These are phyloP conservation scores for Exophiala viscosa DNA, from an alignment of 2,329 filamentous ascomycete genomes.

Conservation along the genomic window DNA sequence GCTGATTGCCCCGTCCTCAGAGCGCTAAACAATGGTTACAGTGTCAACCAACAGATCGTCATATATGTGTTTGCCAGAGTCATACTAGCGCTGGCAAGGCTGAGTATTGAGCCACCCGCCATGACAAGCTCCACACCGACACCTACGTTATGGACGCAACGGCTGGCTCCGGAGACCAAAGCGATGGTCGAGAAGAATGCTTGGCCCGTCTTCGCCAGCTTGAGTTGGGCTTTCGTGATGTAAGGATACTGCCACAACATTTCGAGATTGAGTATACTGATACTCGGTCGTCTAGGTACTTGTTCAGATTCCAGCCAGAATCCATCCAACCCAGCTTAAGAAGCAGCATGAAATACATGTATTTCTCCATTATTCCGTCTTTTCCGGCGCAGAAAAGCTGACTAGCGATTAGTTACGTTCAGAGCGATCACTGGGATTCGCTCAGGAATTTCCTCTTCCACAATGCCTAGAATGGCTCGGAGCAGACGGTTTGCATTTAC, in stretches of 20 bases:
- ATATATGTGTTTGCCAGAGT: conserved; percentile 97
- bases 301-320: conserved; percentile 89
- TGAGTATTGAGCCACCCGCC: conserved; percentile 65
- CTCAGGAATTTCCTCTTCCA: no score
- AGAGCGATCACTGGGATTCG: no score
- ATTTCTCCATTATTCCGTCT: conserved; percentile 34
- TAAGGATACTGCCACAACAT: no score
- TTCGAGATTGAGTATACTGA: no score
- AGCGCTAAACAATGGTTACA: background rate
- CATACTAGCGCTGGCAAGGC: conserved; percentile 74
- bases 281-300: conserved; percentile 44
- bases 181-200: conserved; percentile 62
- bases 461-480: no score
- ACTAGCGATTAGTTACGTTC: no score
- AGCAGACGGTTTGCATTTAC: no score
- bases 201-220: conserved; percentile 87
- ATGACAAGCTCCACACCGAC: conserved; percentile 29
- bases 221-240: conserved; percentile 94
- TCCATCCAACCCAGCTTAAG: conserved; percentile 85
- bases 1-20: conserved; percentile 42
- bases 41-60: conserved; percentile 64
- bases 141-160: conserved; percentile 31
- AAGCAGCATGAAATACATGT: conserved; percentile 98
- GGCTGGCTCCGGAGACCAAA: conserved; percentile 28
- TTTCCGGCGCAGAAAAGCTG: no score